Conservation (phyloP, 129 eudicot genomes). For the Deinandra increscens region DNA sequence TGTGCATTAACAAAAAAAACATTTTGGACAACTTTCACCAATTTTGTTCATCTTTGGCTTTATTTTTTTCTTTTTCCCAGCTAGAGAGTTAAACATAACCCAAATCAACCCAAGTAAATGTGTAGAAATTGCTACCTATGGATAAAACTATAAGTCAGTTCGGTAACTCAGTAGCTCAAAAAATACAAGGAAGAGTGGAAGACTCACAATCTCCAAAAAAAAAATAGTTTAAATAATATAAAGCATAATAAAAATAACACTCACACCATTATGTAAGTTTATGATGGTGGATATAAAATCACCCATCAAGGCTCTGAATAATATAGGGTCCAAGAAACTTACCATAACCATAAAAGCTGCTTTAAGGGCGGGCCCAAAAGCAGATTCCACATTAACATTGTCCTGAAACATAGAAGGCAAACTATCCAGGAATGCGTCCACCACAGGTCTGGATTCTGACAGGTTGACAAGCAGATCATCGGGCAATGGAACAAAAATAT, state of each 20-base stretch:
- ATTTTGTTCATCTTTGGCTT: background rate
- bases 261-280: constrained; percentile 4
- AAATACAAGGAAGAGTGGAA: background rate
- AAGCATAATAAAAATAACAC: background rate
- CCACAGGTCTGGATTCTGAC: constrained; percentile 92
- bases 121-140: background rate
- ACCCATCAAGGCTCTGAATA: constrained; percentile 1
- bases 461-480: constrained; percentile 99
- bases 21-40: background rate
- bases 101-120: constrained; percentile 4
- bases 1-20: background rate
- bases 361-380: constrained; percentile 98
- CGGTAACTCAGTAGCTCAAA: background rate
- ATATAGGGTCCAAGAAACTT: constrained; percentile 19
- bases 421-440: constrained; percentile 91
- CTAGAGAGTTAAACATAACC: background rate
- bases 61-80: background rate
- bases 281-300: background rate
- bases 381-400: constrained; percentile 90
- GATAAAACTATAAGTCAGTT: background rate
- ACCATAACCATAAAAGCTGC: constrained; percentile 97
- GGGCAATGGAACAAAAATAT: constrained; percentile 89
- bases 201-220: background rate
- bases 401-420: constrained; percentile 93
- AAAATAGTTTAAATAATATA: background rate